Evolutionary conservation across 305 asterid genomes (phyloP), one percentile per base, ranked within the genome.

Genomic region (Rubia balearica): DNA sequence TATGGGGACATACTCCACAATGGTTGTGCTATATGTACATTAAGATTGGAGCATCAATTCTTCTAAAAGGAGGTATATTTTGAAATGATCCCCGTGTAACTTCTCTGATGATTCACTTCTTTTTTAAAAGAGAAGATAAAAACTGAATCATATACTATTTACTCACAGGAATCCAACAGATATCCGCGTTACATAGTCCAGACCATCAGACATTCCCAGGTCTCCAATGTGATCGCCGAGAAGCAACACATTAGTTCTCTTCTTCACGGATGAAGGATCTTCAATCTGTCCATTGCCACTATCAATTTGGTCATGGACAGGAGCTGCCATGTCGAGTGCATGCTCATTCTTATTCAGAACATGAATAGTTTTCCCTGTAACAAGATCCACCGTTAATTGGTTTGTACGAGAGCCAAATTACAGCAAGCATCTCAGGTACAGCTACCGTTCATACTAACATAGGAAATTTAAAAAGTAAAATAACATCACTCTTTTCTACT

Each of bases 141-240:
- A 67, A 36, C 12, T 13, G 60, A 16, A 11, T 0, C 71, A 42
- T 17, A n/a, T 43, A 48, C 49, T 61, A 36, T 68, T 38, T 62
- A 88, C 98, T 92, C 80, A 92, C 96, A 92, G 82, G 78, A 92
- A 92, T 76, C 96, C 98, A 55, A 90, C 89, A 61, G 98, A 92
- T 77, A 92, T 92, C 77, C 87, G 82, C 74, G 96, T 85, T 49
- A 79, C 81, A 71, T 85, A 92, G 78, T 85, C 85, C 82, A 92
- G 81, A 77, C 98, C 96, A 74, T 92, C 95, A 49, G 96, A 88
- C 96, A 92, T 92, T 75, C 98, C 95, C 80, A 92, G 84, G 81
- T 92, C 96, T 75, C 98, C 98, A 73, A 90, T 79, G 74, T 90
- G 98, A 80, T 90, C 98, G 71, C 96, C 98, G 49, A 92, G 90